A percentile compares a stretch with the other conserved stretches of the same genome.
Evolutionary conservation across 2,329 filamentous ascomycete species (phyloP).

Genomic region (Byssothecium circinans): DNA sequence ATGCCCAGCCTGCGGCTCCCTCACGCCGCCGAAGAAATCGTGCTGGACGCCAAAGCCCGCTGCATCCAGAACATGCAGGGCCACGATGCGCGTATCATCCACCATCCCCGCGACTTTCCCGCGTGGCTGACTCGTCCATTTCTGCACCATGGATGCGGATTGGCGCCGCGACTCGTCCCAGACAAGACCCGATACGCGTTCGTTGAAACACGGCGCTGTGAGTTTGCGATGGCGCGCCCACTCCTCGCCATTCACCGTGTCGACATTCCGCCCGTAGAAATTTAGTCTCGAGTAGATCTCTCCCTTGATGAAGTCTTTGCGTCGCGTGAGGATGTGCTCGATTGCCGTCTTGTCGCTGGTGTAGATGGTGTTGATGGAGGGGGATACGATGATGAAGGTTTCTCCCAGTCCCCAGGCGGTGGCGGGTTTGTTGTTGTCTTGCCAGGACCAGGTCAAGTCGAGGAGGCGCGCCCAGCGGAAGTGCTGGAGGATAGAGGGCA

Average conservation of each 20-base stretch:
- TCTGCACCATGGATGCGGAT: conserved; percentile 40
- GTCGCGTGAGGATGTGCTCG: conserved; percentile 14
- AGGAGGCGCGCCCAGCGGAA: conserved; percentile 19
- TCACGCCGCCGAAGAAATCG: conserved; percentile 15
- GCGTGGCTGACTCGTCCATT: conserved; percentile 27
- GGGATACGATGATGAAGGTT: conserved; percentile 19
- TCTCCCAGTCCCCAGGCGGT: conserved; percentile 15
- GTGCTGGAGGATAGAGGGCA: background rate
- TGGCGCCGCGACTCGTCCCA: conserved; percentile 64
- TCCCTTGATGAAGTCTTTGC: conserved; percentile 27
- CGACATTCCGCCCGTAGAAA: conserved; percentile 23
- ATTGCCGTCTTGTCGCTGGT: conserved; percentile 20
- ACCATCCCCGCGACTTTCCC: conserved; percentile 22
- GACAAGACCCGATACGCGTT: conserved; percentile 46
- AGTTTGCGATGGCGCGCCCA: conserved; percentile 51
- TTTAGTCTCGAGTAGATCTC: conserved; percentile 11
- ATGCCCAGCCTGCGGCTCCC: conserved; percentile 18
- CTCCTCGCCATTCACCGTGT: conserved; percentile 31
- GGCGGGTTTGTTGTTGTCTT: conserved; percentile 9
- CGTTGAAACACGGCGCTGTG: conserved; percentile 49
- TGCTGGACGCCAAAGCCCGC: conserved; percentile 40
- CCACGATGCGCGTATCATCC: conserved; percentile 39
- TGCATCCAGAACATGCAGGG: conserved; percentile 43
- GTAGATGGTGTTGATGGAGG: conserved; percentile 15
- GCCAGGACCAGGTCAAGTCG: conserved; percentile 19